phyloP scores from a whole-genome alignment of 441 rosid genomes.

The Pelargonium citronellum region DNA sequence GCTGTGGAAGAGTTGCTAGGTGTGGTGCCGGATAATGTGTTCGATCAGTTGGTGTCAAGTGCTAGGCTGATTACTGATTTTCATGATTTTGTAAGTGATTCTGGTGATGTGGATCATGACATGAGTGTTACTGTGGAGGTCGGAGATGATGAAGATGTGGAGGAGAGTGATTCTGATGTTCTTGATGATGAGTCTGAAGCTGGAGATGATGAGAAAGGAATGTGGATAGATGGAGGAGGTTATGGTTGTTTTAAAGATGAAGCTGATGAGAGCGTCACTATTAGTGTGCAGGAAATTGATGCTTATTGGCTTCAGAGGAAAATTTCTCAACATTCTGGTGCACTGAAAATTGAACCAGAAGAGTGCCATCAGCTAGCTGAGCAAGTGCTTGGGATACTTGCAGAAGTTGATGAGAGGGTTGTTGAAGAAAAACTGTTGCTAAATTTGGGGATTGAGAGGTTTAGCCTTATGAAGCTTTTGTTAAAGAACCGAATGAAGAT shows the following conservation, averaged over 20 bases:
- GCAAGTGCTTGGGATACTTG: conserved; percentile 80
- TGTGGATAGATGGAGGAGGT: not conserved
- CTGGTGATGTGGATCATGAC: not conserved
- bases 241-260: not conserved
- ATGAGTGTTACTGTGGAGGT: not conserved
- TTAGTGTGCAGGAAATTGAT: conserved; percentile 79
- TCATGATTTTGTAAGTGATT: not conserved
- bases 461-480: conserved; percentile 64
- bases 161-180: not conserved
- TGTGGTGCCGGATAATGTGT: conserved; percentile 4
- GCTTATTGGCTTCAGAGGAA: conserved; percentile 96
- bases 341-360: conserved; percentile 29
- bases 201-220: not conserved
- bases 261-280: not conserved
- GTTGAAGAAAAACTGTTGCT: conserved; percentile 62
- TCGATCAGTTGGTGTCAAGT: not conserved
- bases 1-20: conserved; percentile 4
- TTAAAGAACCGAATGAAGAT: conserved; percentile 66
- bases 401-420: conserved; percentile 74
- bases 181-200: not conserved
- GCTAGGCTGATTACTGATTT: conserved; percentile 1
- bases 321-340: conserved; percentile 61
- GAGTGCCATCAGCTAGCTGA: conserved; percentile 36
- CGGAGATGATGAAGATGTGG: not conserved
- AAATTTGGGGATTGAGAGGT: conserved; percentile 59